Base-by-base conservation (phyloP, 2,329 filamentous ascomycete genomes). In the Fusarium drepaniforme region DNA sequence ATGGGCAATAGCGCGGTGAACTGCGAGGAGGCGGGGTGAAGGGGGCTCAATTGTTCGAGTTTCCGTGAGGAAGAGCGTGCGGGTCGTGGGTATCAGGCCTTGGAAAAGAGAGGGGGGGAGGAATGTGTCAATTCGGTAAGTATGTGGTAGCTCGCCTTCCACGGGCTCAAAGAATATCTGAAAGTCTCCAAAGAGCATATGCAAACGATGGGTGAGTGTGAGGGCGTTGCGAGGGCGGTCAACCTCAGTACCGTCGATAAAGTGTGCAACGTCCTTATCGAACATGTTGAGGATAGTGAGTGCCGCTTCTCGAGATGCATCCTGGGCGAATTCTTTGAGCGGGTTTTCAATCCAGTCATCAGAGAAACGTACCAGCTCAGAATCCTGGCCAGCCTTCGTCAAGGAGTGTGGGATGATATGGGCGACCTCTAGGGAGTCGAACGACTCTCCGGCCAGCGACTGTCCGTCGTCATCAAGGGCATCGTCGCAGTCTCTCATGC, bases 251-350 rank as follows among this genome's bases (percentile, higher is more conserved):
- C 83, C 84, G 51, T 84, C 78, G 59, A 86, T 85, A 2, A 85
- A 63, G 74, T 82, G 75, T 12, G 77, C 76, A 40, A 82, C 76
- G 30, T 80, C 81, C 37, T 60, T 74, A 67, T 85, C 83, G 67
- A 86, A 85, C 83, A 86, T 86, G 33, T 85, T 83, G 3, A 85
- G 80, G 44, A 86, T 81, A 21, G 77, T 74, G 12, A 86, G 75
- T 9, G 82, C 81, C 0, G 80, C 77, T 77, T 81, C 67, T 70
- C 82, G 82, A n/a, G 78, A 78, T 38, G 61, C 23, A 44, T 73
- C 58, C 75, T 79, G 46, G 18, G 37, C 42, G 25, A 30, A 30
- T 35, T 30, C 64, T 38, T 61, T 13, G n/a, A 53, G 13, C 28
- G 57, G 28, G 21, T 60, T 28, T 30, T 37, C 13, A 33, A 18